phyloP scores from a whole-genome alignment of 2,329 filamentous ascomycete genomes.

The Claviceps fusiformis region DNA sequence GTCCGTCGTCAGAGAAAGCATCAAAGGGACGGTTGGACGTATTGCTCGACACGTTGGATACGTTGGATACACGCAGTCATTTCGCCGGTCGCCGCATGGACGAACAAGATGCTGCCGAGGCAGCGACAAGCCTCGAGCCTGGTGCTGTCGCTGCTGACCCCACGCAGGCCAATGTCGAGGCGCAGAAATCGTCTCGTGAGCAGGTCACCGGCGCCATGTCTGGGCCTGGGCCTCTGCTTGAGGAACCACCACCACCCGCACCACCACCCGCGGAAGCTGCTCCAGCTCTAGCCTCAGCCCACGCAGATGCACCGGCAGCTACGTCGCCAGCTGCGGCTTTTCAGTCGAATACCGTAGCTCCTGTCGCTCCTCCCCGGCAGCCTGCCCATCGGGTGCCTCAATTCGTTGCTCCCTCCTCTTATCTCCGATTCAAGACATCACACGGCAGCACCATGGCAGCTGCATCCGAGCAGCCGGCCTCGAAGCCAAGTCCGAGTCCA shows the following conservation, averaged over 20 bases:
- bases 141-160: conserved; percentile 2
- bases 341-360: background rate
- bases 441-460: conserved; percentile 22
- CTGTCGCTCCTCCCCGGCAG: conserved; percentile 5
- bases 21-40: no score
- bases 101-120: conserved; percentile 5
- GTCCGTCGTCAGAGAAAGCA: background rate
- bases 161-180: conserved; percentile 9
- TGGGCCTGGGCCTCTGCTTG: conserved; percentile 3
- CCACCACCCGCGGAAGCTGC: background rate
- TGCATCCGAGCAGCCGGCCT: conserved; percentile 7
- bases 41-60: background rate
- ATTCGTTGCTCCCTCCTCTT: conserved; percentile 47
- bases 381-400: conserved; percentile 28
- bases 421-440: conserved; percentile 31
- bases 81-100: conserved; percentile 6
- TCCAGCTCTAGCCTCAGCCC: background rate
- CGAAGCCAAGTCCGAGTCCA: conserved; percentile 7
- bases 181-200: conserved; percentile 8
- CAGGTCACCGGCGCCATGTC: conserved; percentile 7
- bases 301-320: background rate
- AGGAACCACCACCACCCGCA: conserved; percentile 2
- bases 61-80: background rate
- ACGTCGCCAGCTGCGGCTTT: background rate
- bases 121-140: conserved; percentile 6